These are phyloP conservation scores for Alternaria viburni DNA, from an alignment of 2,329 filamentous ascomycete genomes.

Conservation along the genomic window DNA sequence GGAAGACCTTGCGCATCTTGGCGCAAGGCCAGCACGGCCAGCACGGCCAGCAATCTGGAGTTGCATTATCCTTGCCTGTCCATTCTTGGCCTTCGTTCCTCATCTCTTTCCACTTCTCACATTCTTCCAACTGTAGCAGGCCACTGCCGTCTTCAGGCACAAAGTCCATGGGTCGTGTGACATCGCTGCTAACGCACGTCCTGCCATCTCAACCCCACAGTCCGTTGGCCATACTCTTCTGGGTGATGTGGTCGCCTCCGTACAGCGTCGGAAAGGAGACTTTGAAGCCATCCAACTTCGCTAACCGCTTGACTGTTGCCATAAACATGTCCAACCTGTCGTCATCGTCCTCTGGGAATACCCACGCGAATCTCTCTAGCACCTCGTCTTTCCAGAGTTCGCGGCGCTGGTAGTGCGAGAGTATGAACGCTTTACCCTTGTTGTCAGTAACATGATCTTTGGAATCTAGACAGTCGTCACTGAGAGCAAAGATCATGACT, in stretches of 20 bases:
- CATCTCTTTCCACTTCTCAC: not conserved
- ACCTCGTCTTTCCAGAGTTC: not conserved
- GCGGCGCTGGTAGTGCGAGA: not conserved
- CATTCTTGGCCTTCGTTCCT: not conserved
- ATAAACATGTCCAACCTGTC: not conserved
- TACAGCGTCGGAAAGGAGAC: not conserved
- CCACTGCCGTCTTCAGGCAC: not conserved
- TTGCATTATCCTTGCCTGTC: not conserved
- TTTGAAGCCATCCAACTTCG: not conserved
- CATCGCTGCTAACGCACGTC: fast-evolving
- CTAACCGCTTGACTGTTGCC: not conserved
- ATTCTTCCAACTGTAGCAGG: not conserved
- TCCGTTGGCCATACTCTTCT: not conserved
- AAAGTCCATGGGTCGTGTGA: not conserved
- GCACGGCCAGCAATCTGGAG: not conserved
- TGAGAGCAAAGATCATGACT: not conserved
- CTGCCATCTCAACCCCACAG: not conserved
- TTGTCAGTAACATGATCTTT: not conserved
- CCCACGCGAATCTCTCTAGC: not conserved
- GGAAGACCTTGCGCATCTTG: not conserved
- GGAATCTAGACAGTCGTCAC: fast-evolving
- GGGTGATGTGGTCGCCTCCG: not conserved
- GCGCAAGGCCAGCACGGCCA: not conserved
- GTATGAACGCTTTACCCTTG: not conserved
- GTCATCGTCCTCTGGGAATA: not conserved